A percentile compares a stretch with the other conserved stretches of the same genome.
Conservation (phyloP, 495 filamentous ascomycete species). For the Xylaria flabelliformis region DNA sequence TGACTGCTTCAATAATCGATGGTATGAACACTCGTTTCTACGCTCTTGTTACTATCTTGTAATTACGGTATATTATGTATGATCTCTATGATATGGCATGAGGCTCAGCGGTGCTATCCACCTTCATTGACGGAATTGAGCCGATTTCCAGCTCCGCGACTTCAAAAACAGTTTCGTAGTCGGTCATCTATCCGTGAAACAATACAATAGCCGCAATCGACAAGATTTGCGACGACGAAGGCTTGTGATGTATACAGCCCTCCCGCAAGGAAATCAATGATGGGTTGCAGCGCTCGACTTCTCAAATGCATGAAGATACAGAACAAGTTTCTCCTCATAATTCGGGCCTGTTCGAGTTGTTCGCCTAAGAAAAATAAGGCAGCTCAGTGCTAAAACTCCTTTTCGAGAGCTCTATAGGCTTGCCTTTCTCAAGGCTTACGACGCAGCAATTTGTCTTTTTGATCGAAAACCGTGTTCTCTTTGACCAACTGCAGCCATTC, state of each 20-base stretch:
- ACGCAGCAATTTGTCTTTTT: conserved; percentile 53
- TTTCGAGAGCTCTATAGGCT: not conserved
- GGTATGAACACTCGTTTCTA: not conserved
- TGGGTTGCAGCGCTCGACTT: not conserved
- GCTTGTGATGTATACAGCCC: not conserved
- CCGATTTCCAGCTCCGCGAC: not conserved
- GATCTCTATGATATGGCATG: conserved; percentile 2
- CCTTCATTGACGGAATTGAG: not conserved
- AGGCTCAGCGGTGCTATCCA: not conserved
- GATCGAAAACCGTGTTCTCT: conserved; percentile 48
- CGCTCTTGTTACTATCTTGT: not conserved
- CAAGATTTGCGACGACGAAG: not conserved
- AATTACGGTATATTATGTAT: conserved; percentile 19
- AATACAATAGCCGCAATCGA: not conserved
- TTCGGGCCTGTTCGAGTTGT: not conserved
- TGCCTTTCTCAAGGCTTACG: conserved; percentile 40
- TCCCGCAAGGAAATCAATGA: not conserved
- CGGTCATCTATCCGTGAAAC: not conserved
- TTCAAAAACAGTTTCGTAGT: not conserved
- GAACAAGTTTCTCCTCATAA: not conserved
- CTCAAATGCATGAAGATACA: not conserved
- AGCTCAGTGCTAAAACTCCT: not conserved
- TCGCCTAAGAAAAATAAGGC: not conserved
- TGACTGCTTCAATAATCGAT: not conserved
- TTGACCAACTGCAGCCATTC: conserved; percentile 64